Evolutionary conservation across 192 early-diverging fungal species (phyloP).

Genomic region (Backusella circina): DNA sequence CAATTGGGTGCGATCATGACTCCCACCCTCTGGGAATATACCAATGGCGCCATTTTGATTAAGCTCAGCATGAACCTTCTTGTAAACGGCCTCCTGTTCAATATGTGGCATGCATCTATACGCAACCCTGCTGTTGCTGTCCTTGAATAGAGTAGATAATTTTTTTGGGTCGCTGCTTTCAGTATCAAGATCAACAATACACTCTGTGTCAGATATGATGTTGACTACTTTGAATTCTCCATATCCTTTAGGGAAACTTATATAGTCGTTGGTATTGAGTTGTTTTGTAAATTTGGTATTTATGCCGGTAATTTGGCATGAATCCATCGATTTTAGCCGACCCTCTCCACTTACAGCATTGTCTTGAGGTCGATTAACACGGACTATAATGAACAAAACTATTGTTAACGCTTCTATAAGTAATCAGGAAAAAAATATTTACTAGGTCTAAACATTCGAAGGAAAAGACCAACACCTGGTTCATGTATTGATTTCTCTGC

Average conservation of each 20-base stretch:
- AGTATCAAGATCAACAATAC: conserved; percentile 73
- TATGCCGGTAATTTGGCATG: conserved; percentile 62
- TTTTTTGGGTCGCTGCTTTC: conserved; percentile 57
- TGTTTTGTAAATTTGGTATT: conserved; percentile 69
- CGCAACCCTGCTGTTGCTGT: conserved; percentile 48
- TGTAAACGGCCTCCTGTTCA: conserved; percentile 86
- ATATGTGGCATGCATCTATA: conserved; percentile 79
- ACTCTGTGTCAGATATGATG: conserved; percentile 82
- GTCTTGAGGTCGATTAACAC: conserved; percentile 93
- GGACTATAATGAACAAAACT: conserved; percentile 50
- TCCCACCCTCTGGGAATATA: conserved; percentile 98
- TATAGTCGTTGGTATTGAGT: conserved; percentile 57
- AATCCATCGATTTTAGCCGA: conserved; percentile 60
- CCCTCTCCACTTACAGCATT: conserved; percentile 69
- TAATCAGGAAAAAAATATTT: not conserved
- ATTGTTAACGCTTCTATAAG: not conserved
- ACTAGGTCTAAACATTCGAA: conserved; percentile 73
- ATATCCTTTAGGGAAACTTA: conserved; percentile 59
- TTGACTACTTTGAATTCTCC: conserved; percentile 66
- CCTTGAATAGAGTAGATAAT: conserved; percentile 40
- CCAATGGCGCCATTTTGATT: conserved; percentile 74
- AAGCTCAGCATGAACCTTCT: conserved; percentile 73
- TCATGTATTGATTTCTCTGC: conserved; percentile 89
- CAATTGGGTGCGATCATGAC: conserved; percentile 95
- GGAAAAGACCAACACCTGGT: conserved; percentile 79